These are phyloP conservation scores for Peltaster fructicola DNA, from an alignment of 2,329 filamentous ascomycete genomes.

Conservation along the genomic window DNA sequence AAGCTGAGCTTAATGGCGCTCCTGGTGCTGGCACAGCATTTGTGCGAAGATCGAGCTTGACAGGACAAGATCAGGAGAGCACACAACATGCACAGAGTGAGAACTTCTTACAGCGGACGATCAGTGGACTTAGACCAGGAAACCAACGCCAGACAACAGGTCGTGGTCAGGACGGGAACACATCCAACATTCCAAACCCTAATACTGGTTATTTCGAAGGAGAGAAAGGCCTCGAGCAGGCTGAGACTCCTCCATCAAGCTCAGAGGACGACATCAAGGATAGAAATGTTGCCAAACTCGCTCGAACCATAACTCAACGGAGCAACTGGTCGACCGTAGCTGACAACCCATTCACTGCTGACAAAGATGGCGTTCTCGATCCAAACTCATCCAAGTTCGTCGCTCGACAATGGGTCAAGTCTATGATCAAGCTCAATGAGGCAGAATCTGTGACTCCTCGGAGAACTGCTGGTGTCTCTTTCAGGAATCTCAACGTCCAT, in stretches of 20 bases:
- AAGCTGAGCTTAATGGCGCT: conserved; percentile 20
- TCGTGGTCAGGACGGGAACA: conserved; percentile 3
- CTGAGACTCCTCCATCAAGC: conserved; percentile 5
- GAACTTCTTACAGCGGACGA: conserved; percentile 5
- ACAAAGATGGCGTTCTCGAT: conserved; percentile 26
- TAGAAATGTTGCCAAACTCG: conserved; percentile 22
- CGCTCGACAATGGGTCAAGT: conserved; percentile 31
- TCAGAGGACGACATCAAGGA: conserved; percentile 9
- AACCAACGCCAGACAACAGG: conserved; percentile 1
- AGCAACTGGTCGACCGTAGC: conserved; percentile 21
- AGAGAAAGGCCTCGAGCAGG: conserved; percentile 4
- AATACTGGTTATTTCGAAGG: conserved; percentile 5
- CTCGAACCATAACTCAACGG: conserved; percentile 23
- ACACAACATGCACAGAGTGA: conserved; percentile 5
- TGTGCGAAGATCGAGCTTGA: conserved; percentile 7
- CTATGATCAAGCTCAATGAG: conserved; percentile 29
- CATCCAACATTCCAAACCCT: conserved; percentile 6
- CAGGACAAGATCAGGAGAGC: conserved; percentile 9
- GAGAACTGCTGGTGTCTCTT: conserved; percentile 30
- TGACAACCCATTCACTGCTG: conserved; percentile 23
- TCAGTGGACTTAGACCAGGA: conserved; percentile 3
- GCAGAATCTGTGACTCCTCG: conserved; percentile 24
- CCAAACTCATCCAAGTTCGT: conserved; percentile 30
- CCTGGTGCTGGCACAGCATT: conserved; percentile 17
- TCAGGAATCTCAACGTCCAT: conserved; percentile 29